A percentile compares a stretch with the other conserved stretches of the same genome.
Conservation (phyloP, 805 yeast genomes). For the Pichia insulana region DNA sequence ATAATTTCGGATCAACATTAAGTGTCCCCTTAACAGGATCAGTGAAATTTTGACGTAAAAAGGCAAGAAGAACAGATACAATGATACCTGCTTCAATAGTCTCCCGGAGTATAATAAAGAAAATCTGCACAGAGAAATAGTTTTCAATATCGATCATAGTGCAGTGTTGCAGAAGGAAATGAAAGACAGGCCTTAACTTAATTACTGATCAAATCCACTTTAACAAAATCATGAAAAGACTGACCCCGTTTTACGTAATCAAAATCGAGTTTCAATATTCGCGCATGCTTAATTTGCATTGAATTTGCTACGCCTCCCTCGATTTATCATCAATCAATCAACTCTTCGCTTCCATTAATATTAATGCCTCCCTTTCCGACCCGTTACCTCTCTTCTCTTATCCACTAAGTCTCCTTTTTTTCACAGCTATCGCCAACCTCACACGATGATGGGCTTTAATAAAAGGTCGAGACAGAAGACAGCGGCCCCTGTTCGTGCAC, state of each 20-base stretch:
- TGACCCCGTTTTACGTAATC: background rate
- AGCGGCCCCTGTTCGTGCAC: slow-evolving; percentile 21
- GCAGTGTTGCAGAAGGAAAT: too few species aligned
- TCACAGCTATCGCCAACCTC: background rate
- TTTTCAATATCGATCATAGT: slow-evolving; percentile 30
- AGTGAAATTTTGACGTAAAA: slow-evolving; percentile 48
- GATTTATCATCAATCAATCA: too few species aligned
- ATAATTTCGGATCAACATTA: slow-evolving; percentile 24
- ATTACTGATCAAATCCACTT: too few species aligned
- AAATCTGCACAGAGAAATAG: slow-evolving; percentile 62
- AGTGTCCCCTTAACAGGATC: slow-evolving; percentile 22
- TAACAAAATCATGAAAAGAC: background rate
- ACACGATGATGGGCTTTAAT: slow-evolving; percentile 13
- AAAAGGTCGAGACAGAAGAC: slow-evolving; percentile 53
- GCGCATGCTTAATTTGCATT: background rate
- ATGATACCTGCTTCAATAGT: slow-evolving; percentile 71
- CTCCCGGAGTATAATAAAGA: slow-evolving; percentile 65
- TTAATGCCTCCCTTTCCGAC: background rate
- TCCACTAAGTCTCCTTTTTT: too few species aligned
- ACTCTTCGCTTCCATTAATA: background rate
- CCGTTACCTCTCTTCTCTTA: background rate
- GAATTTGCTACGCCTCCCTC: too few species aligned
- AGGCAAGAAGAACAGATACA: slow-evolving; percentile 63
- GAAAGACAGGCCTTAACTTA: too few species aligned
- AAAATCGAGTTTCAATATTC: too few species aligned